These are phyloP conservation scores for Cymbidium sinense DNA, from an alignment of 106 monocot species.

Conservation along the genomic window DNA sequence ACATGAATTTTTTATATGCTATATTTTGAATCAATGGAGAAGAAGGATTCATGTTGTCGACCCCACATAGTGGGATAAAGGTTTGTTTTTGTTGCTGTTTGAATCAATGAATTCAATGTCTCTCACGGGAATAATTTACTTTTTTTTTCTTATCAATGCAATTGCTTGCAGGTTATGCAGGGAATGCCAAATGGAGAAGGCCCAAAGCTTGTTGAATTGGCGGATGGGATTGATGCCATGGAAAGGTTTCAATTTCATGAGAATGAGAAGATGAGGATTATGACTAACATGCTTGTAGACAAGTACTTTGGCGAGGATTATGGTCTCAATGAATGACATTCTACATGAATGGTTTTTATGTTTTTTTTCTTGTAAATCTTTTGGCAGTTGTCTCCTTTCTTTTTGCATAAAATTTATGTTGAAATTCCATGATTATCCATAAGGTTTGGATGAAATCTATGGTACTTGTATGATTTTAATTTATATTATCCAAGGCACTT, in stretches of 20 bases:
- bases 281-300: constrained; percentile 91
- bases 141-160: neutral
- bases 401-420: no score
- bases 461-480: neutral
- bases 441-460: neutral
- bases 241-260: constrained; percentile 99
- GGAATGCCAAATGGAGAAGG: constrained; percentile 88
- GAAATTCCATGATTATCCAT: neutral
- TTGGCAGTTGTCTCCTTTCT: neutral
- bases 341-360: neutral
- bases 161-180: constrained; percentile 69
- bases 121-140: neutral
- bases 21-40: neutral
- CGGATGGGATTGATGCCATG: constrained; percentile 98
- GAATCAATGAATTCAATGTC: neutral
- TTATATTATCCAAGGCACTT: neutral
- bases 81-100: no score
- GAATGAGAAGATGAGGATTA: constrained; percentile 82
- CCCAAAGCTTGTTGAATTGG: constrained; percentile 84
- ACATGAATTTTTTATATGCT: neutral
- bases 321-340: constrained; percentile 41
- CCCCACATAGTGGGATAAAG: no score
- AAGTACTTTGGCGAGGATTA: constrained; percentile 97
- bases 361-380: neutral
- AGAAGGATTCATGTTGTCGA: no score